phyloP scores from a whole-genome alignment of 179 eudicot species.

The Beta macrorhiza region DNA sequence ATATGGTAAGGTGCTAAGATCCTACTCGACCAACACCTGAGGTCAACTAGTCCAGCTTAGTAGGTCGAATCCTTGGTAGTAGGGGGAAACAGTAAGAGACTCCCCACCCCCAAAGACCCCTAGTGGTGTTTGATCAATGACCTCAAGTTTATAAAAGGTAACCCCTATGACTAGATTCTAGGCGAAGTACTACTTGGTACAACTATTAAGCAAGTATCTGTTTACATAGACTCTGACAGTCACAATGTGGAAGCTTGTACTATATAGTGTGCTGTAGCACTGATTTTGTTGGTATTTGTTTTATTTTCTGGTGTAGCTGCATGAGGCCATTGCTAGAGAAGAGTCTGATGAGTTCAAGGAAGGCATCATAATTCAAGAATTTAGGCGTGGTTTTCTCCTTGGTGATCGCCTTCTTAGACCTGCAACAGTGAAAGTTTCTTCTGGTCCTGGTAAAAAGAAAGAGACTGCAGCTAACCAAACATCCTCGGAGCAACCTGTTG shows the following conservation, averaged over 20 bases:
- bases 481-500: slow-evolving; percentile 35
- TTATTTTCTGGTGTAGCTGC: slow-evolving; percentile 48
- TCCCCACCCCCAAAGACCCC: too few species aligned
- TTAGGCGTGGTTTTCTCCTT: slow-evolving; percentile 75
- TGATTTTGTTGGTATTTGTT: neutral
- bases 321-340: slow-evolving; percentile 88
- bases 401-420: slow-evolving; percentile 78
- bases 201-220: too few species aligned
- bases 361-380: slow-evolving; percentile 73
- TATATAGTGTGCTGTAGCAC: neutral
- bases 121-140: too few species aligned
- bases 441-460: slow-evolving; percentile 67
- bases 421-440: slow-evolving; percentile 87
- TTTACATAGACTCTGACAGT: neutral
- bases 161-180: too few species aligned
- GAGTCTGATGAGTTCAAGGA: slow-evolving; percentile 76
- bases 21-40: too few species aligned
- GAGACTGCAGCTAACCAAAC: slow-evolving; percentile 24
- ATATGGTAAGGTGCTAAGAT: too few species aligned
- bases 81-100: too few species aligned
- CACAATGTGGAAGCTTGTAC: neutral
- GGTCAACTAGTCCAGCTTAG: too few species aligned
- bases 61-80: too few species aligned
- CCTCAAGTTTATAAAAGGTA: too few species aligned
- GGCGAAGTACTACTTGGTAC: too few species aligned